Conservation (phyloP, 2,329 filamentous ascomycete genomes). For the Penicillium glabrum region DNA sequence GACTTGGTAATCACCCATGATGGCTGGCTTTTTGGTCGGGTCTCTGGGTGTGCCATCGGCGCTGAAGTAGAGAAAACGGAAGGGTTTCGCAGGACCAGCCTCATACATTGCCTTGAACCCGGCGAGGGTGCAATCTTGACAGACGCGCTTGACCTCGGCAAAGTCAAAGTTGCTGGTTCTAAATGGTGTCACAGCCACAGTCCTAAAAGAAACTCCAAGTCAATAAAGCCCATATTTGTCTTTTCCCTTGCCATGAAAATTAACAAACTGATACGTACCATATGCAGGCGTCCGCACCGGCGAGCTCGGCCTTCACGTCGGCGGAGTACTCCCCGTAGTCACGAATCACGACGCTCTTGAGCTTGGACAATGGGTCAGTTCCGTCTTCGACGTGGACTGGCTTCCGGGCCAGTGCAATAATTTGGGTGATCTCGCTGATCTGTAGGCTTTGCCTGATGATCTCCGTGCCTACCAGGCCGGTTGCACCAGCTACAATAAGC, state of each 20-base stretch:
- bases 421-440: conserved; percentile 11
- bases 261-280: conserved; percentile 27
- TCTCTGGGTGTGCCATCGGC: conserved; percentile 48
- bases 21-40: conserved; percentile 39
- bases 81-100: conserved; percentile 29
- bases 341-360: conserved; percentile 31
- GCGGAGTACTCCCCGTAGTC: conserved; percentile 37
- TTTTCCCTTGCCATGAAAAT: neutral
- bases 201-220: neutral
- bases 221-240: no score
- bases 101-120: conserved; percentile 39
- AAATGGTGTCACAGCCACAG: conserved; percentile 24
- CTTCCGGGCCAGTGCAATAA: conserved; percentile 7
- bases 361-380: conserved; percentile 17
- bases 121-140: conserved; percentile 38
- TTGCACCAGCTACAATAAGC: conserved; percentile 36
- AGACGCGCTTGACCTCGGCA: conserved; percentile 44
- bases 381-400: conserved; percentile 2
- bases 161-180: conserved; percentile 31
- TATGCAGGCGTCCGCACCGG: conserved; percentile 37
- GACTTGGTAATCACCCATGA: conserved; percentile 7
- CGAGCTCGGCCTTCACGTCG: conserved; percentile 28
- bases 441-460: conserved; percentile 35
- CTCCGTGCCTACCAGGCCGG: conserved; percentile 37
- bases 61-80: conserved; percentile 54